Evolutionary conservation across 352 stramenopile species (phyloP).

Genomic region (Phytophthora boehmeriae): DNA sequence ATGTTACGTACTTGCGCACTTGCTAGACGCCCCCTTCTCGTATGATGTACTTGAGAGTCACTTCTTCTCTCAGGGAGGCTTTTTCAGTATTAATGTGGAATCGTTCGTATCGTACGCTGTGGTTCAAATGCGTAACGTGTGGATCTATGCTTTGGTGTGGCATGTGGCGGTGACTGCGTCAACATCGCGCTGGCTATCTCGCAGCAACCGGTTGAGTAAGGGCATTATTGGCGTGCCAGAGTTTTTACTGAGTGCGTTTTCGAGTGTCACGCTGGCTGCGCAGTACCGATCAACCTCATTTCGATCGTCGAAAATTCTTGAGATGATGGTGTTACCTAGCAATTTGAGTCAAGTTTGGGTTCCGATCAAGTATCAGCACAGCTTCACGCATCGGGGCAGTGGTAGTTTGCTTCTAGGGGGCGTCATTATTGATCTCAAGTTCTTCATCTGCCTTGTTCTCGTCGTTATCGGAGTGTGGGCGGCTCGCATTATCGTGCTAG

Average conservation of each 20-base stretch:
- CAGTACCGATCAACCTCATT: slow-evolving; percentile 27
- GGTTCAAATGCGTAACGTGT: slow-evolving; percentile 49
- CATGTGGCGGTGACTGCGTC: slow-evolving; percentile 12
- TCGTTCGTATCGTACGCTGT: slow-evolving; percentile 29
- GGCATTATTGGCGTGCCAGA: slow-evolving; percentile 33
- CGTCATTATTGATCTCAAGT: slow-evolving; percentile 33
- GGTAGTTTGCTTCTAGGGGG: slow-evolving; percentile 21
- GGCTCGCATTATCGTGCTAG: neutral
- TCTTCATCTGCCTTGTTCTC: slow-evolving; percentile 23
- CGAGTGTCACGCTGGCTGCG: slow-evolving; percentile 32
- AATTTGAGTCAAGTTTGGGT: neutral
- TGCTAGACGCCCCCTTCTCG: slow-evolving; percentile 39
- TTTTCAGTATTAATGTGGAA: slow-evolving; percentile 17
- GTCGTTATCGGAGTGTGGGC: neutral
- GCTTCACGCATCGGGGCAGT: slow-evolving; percentile 7
- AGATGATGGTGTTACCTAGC: slow-evolving; percentile 6
- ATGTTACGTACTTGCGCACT: slow-evolving; percentile 46
- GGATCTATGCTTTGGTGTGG: slow-evolving; percentile 35
- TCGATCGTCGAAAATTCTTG: slow-evolving; percentile 12
- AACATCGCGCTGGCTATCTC: slow-evolving; percentile 10
- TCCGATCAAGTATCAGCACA: slow-evolving; percentile 18
- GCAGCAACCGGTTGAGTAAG: neutral
- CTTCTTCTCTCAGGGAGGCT: slow-evolving; percentile 27
- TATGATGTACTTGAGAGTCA: slow-evolving; percentile 34
- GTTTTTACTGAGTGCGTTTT: slow-evolving; percentile 37